Conservation (phyloP, 352 stramenopile species). For the Globisporangium cylindrosporum region DNA sequence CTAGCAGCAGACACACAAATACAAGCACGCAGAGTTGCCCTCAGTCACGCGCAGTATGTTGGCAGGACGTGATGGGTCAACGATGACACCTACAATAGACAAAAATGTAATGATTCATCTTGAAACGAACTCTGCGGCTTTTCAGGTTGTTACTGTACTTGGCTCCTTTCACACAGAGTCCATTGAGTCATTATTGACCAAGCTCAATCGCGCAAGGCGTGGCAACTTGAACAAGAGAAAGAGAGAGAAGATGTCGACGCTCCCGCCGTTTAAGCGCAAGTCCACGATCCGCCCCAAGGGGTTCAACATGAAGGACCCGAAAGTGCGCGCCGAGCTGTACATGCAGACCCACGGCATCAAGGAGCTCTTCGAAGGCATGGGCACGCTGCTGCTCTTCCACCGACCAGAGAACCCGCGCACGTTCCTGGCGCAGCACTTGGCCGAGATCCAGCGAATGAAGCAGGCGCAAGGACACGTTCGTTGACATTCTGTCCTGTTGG, state of each 20-base stretch:
- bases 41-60: background rate
- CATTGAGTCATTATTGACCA: background rate
- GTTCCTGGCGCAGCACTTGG: constrained; percentile 60
- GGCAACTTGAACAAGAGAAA: background rate
- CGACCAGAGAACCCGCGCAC: constrained; percentile 53
- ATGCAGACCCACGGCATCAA: constrained; percentile 65
- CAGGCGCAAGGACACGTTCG: constrained; percentile 51
- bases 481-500: background rate
- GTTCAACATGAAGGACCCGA: constrained; percentile 59
- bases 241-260: constrained; percentile 1
- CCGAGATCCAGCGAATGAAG: constrained; percentile 54
- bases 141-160: background rate
- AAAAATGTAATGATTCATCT: background rate
- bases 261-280: constrained; percentile 8
- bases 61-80: background rate
- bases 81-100: background rate
- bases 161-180: background rate
- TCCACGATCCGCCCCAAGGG: constrained; percentile 17
- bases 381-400: constrained; percentile 64
- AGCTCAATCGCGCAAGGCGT: background rate
- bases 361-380: constrained; percentile 61
- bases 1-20: background rate
- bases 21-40: background rate
- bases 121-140: background rate
- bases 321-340: constrained; percentile 60